Conservation (phyloP, 2,329 filamentous ascomycete genomes). For the Karstenula rhodostoma region DNA sequence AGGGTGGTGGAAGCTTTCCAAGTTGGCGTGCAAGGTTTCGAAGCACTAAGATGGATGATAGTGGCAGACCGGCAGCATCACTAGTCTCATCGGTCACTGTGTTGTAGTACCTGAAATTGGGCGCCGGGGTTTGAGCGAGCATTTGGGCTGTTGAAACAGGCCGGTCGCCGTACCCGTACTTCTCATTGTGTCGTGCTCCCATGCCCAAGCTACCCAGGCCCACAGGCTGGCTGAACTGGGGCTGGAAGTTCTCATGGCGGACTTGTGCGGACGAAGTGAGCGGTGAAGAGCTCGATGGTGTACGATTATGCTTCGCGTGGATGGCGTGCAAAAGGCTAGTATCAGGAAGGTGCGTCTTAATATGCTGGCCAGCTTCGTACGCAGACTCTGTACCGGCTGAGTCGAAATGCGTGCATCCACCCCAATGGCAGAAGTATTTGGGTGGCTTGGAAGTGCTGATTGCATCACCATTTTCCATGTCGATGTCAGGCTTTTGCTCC, state of each 20-base stretch:
- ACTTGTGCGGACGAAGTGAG: constrained; percentile 39
- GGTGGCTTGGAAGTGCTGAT: constrained; percentile 56
- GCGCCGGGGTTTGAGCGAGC: constrained; percentile 28
- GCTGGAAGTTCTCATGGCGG: constrained; percentile 39
- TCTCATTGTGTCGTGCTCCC: constrained; percentile 28
- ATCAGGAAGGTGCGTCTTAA: constrained; percentile 73
- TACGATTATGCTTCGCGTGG: constrained; percentile 58
- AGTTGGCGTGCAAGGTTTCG: constrained; percentile 73
- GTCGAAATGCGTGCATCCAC: constrained; percentile 67
- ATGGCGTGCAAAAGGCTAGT: constrained; percentile 47
- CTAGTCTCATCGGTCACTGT: constrained; percentile 58
- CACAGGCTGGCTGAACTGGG: constrained; percentile 41
- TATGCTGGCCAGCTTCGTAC: constrained; percentile 67
- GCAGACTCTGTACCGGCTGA: constrained; percentile 43
- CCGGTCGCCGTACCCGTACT: constrained; percentile 30
- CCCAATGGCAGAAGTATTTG: constrained; percentile 71
- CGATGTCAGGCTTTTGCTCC: constrained; percentile 48
- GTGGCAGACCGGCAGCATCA: constrained; percentile 78
- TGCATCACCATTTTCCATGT: constrained; percentile 52
- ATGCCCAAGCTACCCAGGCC: constrained; percentile 40
- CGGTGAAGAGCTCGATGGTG: constrained; percentile 44
- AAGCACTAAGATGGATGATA: constrained; percentile 78
- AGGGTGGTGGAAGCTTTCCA: constrained; percentile 46
- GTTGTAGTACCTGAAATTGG: constrained; percentile 52
- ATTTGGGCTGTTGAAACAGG: constrained; percentile 32